Evolutionary conservation across 2,329 filamentous ascomycete species (phyloP).

Genomic region (Neonectria punicea): DNA sequence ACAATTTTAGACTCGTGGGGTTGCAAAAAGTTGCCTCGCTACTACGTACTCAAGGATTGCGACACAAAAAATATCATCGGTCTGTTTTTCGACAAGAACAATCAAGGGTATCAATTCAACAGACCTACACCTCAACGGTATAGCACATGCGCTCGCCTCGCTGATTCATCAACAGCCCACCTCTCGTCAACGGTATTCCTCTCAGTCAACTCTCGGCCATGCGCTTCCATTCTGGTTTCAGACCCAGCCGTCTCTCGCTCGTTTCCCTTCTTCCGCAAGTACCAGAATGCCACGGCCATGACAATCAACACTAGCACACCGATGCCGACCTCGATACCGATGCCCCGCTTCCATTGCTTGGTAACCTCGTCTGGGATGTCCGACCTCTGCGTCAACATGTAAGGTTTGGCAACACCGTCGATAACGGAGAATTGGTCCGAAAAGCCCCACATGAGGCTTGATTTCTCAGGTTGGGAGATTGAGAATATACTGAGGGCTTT

Average conservation of each 20-base stretch:
- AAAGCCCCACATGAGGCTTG: constrained; percentile 10
- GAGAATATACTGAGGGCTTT: constrained; percentile 24
- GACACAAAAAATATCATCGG: constrained; percentile 8
- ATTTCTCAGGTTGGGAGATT: constrained; percentile 24
- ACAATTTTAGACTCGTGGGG: neutral
- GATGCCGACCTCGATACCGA: constrained; percentile 27
- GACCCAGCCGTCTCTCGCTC: constrained; percentile 19
- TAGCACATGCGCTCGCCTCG: constrained; percentile 13
- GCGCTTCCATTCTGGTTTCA: constrained; percentile 23
- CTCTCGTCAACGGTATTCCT: neutral
- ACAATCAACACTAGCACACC: constrained; percentile 18
- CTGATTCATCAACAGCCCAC: neutral
- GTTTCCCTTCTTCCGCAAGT: constrained; percentile 9
- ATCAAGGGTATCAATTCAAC: constrained; percentile 20
- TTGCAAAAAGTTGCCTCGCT: neutral
- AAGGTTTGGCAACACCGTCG: constrained; percentile 17
- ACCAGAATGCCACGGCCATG: constrained; percentile 5
- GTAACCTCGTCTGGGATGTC: neutral
- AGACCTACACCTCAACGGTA: constrained; percentile 17
- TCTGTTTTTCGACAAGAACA: constrained; percentile 8
- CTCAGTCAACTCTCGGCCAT: neutral
- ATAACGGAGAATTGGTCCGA: constrained; percentile 33
- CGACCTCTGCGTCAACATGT: constrained; percentile 20
- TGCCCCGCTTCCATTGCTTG: constrained; percentile 18
- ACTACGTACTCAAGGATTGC: constrained; percentile 1